Conservation (phyloP, 805 yeast species). For the Torulaspora franciscae region DNA sequence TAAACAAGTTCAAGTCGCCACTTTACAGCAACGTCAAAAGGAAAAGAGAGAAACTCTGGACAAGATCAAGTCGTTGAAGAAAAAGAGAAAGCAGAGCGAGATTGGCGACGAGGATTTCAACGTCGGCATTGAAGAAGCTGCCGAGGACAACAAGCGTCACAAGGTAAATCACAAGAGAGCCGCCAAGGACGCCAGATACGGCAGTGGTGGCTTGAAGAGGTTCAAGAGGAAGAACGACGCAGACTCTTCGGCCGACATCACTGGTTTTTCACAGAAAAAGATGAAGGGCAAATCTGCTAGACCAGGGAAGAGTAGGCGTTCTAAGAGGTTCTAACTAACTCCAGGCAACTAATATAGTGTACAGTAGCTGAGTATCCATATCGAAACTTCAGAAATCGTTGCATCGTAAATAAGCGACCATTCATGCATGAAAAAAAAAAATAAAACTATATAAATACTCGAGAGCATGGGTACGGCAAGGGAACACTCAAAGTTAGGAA, state of each 20-base stretch:
- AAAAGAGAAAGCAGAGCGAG: constrained; percentile 77
- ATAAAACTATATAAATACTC: background rate
- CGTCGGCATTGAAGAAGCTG: constrained; percentile 84
- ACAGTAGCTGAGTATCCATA: constrained; percentile 1
- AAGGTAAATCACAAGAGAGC: constrained; percentile 60
- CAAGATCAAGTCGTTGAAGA: constrained; percentile 83
- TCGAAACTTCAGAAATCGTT: background rate
- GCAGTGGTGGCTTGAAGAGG: constrained; percentile 74
- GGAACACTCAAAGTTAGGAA: background rate
- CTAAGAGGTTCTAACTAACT: constrained; percentile 28
- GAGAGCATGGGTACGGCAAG: background rate
- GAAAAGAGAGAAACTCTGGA: constrained; percentile 88
- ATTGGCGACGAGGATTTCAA: constrained; percentile 55
- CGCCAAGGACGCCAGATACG: constrained; percentile 70
- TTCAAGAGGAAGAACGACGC: constrained; percentile 69
- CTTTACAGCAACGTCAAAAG: constrained; percentile 87
- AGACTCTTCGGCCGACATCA: constrained; percentile 61
- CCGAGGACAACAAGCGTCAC: constrained; percentile 46
- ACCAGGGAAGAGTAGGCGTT: constrained; percentile 55
- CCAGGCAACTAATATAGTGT: background rate
- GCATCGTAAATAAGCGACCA: constrained; percentile 4
- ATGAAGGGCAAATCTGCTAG: constrained; percentile 48
- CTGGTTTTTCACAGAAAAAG: constrained; percentile 49
- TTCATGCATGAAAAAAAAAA: constrained; percentile 6
- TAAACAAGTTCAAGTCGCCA: constrained; percentile 92